Evolutionary conservation across 225 moss, liverwort and hornwort species (phyloP).

Genomic region (Anthoceros angustus): DNA sequence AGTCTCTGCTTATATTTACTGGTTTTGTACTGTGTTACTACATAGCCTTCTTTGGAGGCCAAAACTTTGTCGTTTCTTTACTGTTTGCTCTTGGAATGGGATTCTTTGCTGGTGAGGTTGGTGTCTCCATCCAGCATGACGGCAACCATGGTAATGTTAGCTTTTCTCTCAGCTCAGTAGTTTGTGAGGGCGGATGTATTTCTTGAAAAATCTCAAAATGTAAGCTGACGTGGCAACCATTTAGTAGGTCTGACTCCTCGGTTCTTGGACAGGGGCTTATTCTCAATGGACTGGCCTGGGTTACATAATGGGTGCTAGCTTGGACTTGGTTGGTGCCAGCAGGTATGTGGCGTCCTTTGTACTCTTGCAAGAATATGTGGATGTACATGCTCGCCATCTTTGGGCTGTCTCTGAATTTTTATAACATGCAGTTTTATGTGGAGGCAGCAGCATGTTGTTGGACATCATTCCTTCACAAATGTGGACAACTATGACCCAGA

Average conservation of each 20-base stretch:
- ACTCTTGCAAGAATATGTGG: neutral
- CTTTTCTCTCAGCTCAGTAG: conserved; percentile 3
- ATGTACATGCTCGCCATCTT: neutral
- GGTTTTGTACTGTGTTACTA: conserved; percentile 60
- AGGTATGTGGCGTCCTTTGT: conserved; percentile 24
- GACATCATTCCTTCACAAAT: conserved; percentile 91
- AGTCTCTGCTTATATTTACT: conserved; percentile 49
- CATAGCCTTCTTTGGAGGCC: conserved; percentile 57
- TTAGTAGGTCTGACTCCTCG: neutral
- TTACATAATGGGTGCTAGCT: conserved; percentile 80
- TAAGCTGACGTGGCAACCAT: neutral
- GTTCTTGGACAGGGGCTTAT: conserved; percentile 54
- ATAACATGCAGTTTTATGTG: conserved; percentile 73
- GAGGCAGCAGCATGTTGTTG: conserved; percentile 99
- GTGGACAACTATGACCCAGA: conserved; percentile 91
- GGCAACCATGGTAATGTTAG: conserved; percentile 61
- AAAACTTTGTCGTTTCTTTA: conserved; percentile 45
- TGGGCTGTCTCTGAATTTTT: neutral
- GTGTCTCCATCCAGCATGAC: conserved; percentile 89
- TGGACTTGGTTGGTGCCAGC: conserved; percentile 88
- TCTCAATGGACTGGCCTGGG: conserved; percentile 53
- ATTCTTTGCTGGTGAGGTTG: conserved; percentile 91
- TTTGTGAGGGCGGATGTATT: neutral
- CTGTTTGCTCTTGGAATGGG: conserved; percentile 55
- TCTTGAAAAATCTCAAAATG: neutral